Percentiles rank a stretch among this genome's conserved stretches.
Evolutionary conservation across 768 basidiomycete species (phyloP).

Genomic region (Leccinum pellstonianum): DNA sequence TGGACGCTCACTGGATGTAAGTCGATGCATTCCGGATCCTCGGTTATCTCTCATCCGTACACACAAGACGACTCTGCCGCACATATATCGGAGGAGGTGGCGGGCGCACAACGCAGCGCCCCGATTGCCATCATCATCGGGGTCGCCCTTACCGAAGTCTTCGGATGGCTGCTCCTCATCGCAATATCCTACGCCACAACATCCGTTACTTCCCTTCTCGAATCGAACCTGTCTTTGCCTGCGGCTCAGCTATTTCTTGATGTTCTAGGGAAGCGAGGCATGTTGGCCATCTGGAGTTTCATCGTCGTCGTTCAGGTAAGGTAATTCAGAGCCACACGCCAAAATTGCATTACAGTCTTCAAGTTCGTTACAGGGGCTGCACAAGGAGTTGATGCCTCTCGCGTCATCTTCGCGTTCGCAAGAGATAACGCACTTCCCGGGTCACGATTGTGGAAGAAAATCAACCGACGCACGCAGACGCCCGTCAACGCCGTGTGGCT

Average conservation of each 20-base stretch:
- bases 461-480: slow-evolving; percentile 59
- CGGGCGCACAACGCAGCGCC: slow-evolving; percentile 60
- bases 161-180: slow-evolving; percentile 66
- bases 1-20: slow-evolving; percentile 77
- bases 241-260: slow-evolving; percentile 73
- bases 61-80: slow-evolving; percentile 69
- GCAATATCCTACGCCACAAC: slow-evolving; percentile 62
- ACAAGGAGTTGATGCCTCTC: slow-evolving; percentile 72
- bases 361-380: slow-evolving; percentile 76
- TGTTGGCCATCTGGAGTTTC: slow-evolving; percentile 70
- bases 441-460: slow-evolving; percentile 65
- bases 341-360: not conserved
- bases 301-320: slow-evolving; percentile 61
- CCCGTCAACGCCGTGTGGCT: slow-evolving; percentile 79
- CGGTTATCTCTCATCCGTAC: not conserved
- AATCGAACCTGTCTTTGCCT: slow-evolving; percentile 53
- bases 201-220: slow-evolving; percentile 51
- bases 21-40: slow-evolving; percentile 19
- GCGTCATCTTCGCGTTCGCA: slow-evolving; percentile 76
- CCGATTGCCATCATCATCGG: slow-evolving; percentile 69
- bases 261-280: slow-evolving; percentile 65
- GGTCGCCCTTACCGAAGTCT: slow-evolving; percentile 55
- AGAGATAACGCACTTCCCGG: slow-evolving; percentile 73
- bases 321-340: not conserved
- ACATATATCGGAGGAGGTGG: slow-evolving; percentile 71